phyloP scores from a whole-genome alignment of 139 green algal genomes.

The Mesotaenium endlicherianum region DNA sequence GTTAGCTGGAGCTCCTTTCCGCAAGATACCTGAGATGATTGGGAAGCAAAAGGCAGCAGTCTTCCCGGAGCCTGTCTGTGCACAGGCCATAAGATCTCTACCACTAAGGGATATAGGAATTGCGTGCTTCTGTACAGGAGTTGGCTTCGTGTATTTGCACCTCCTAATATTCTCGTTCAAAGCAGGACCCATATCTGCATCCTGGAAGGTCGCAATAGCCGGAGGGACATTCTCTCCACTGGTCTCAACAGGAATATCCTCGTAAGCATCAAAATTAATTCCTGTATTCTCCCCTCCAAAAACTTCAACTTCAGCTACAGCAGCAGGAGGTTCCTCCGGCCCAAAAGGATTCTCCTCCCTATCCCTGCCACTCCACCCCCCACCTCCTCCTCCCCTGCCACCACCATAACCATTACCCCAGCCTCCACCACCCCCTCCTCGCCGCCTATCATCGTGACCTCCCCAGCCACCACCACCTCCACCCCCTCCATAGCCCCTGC shows the following conservation, averaged over 20 bases:
- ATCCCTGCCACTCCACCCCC: slow-evolving; percentile 25
- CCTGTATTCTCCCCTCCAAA: slow-evolving; percentile 88
- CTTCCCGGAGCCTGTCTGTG: slow-evolving; percentile 91
- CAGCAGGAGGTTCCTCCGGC: not conserved
- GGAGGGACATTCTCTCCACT: slow-evolving; percentile 78
- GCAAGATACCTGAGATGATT: slow-evolving; percentile 90
- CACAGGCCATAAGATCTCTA: slow-evolving; percentile 90
- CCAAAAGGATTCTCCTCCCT: slow-evolving; percentile 42
- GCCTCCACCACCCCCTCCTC: slow-evolving; percentile 5
- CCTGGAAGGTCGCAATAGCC: slow-evolving; percentile 81
- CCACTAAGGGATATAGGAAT: slow-evolving; percentile 91
- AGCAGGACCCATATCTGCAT: slow-evolving; percentile 66
- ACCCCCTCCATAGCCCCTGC: not conserved
- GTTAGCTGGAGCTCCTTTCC: slow-evolving; percentile 60
- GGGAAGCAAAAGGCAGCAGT: slow-evolving; percentile 98
- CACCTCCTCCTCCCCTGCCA: slow-evolving; percentile 14
- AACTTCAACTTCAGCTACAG: slow-evolving; percentile 43
- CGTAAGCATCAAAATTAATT: slow-evolving; percentile 98
- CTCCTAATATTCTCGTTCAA: slow-evolving; percentile 85
- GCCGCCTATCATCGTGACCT: not conserved
- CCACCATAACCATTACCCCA: not conserved
- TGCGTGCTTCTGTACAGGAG: slow-evolving; percentile 93
- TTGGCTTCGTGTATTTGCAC: slow-evolving; percentile 97
- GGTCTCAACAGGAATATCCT: slow-evolving; percentile 96
- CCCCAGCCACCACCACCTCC: not conserved